A percentile compares a stretch with the other conserved stretches of the same genome.
Evolutionary conservation across 2,329 filamentous ascomycete species (phyloP).

Genomic region (Bipolaris gigantea): DNA sequence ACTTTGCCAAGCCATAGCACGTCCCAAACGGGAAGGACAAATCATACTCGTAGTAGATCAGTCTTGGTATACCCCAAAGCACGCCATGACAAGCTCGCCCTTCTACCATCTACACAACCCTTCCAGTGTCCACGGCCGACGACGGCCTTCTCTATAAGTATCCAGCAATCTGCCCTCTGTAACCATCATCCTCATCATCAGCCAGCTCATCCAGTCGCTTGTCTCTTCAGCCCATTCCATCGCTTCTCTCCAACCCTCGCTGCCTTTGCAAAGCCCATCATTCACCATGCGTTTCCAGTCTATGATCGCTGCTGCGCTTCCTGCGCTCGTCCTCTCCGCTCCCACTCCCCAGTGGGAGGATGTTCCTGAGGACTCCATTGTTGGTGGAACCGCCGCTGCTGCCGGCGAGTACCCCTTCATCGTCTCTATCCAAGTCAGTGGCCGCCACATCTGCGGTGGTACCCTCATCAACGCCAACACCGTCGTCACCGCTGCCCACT

Average conservation of each 20-base stretch:
- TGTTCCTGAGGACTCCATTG: slow-evolving; percentile 18
- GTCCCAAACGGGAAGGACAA: slow-evolving; percentile 12
- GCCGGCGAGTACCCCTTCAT: slow-evolving; percentile 37
- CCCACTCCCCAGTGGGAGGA: slow-evolving; percentile 26
- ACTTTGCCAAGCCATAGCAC: slow-evolving; percentile 11
- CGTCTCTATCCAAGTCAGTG: slow-evolving; percentile 24
- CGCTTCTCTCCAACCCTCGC: slow-evolving; percentile 3
- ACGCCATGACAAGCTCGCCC: slow-evolving; percentile 8
- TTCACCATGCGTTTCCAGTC: slow-evolving; percentile 31
- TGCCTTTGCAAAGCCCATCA: slow-evolving; percentile 1
- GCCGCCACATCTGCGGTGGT: slow-evolving; percentile 35
- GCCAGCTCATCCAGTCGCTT: slow-evolving; percentile 18
- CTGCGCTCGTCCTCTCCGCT: slow-evolving; percentile 23
- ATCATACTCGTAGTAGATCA: slow-evolving; percentile 10
- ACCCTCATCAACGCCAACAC: slow-evolving; percentile 33
- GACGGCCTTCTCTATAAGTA: slow-evolving; percentile 13
- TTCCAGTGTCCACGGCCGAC: neutral
- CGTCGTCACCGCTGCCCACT: slow-evolving; percentile 36
- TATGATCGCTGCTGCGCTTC: slow-evolving; percentile 25
- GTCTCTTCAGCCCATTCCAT: slow-evolving; percentile 8
- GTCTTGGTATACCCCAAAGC: slow-evolving; percentile 3
- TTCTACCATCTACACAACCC: neutral
- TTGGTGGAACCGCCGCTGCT: slow-evolving; percentile 28
- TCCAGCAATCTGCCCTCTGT: neutral
- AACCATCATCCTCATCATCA: slow-evolving; percentile 7